Evolutionary conservation across 2,329 filamentous ascomycete species (phyloP).

Genomic region (Colletotrichum echinochloae): DNA sequence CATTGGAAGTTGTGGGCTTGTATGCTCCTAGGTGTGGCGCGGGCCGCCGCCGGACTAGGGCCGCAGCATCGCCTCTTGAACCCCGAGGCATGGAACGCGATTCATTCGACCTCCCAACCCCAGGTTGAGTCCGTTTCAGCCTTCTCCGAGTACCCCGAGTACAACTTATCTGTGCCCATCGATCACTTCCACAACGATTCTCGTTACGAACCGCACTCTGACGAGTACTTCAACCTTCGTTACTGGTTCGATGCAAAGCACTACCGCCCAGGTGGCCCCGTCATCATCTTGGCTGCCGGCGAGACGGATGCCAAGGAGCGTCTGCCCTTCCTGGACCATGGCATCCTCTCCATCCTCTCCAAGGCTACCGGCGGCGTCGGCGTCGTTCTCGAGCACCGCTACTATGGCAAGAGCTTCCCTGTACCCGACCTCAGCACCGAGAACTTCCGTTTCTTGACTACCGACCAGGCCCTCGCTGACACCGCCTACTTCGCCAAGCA

Average conservation of each 20-base stretch:
- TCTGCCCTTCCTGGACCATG: conserved; percentile 80
- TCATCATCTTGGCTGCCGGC: conserved; percentile 81
- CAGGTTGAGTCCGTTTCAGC: conserved; percentile 3
- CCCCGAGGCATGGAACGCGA: conserved; percentile 21
- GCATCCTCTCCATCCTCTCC: conserved; percentile 78
- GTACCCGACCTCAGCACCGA: conserved; percentile 72
- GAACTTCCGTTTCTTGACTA: conserved; percentile 84
- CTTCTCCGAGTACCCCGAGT: conserved; percentile 50
- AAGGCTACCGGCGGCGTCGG: conserved; percentile 79
- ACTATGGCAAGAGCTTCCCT: conserved; percentile 84
- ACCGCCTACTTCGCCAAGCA: conserved; percentile 83
- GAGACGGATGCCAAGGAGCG: conserved; percentile 75
- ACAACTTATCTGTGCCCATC: conserved; percentile 64
- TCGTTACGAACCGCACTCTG: conserved; percentile 80
- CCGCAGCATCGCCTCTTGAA: conserved; percentile 21
- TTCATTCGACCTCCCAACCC: conserved; percentile 17
- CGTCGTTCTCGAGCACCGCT: conserved; percentile 87
- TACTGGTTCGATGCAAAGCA: conserved; percentile 87
- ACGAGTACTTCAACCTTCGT: conserved; percentile 75
- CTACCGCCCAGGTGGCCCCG: conserved; percentile 82
- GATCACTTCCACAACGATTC: conserved; percentile 89
- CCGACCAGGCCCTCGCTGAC: conserved; percentile 85
- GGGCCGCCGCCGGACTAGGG: conserved; percentile 18
- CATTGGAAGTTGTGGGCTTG: conserved; percentile 33
- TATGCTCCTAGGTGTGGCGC: conserved; percentile 24